phyloP scores from a whole-genome alignment of 2,329 filamentous ascomycete genomes.

The Elsinoe ampelina region DNA sequence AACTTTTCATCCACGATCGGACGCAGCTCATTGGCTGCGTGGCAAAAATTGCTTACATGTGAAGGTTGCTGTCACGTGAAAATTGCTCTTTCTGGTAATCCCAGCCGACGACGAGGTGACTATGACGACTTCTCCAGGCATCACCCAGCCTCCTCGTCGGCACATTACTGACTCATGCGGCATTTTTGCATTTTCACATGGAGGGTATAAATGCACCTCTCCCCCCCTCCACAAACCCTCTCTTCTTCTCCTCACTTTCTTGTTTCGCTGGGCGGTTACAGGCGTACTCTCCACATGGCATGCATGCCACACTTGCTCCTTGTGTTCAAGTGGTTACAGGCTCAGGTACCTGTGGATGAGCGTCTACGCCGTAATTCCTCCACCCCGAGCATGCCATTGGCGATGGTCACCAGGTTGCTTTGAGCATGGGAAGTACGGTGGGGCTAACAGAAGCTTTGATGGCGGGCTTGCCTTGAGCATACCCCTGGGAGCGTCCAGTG shows the following conservation, averaged over 20 bases:
- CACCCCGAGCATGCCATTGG: neutral
- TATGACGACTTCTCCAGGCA: neutral
- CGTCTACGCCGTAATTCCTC: neutral
- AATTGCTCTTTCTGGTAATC: neutral
- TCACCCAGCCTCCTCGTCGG: neutral
- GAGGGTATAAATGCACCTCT: neutral
- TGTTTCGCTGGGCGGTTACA: neutral
- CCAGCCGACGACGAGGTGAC: neutral
- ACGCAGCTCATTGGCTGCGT: neutral
- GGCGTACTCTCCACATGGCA: conserved; percentile 1
- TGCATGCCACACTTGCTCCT: neutral
- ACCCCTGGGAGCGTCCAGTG: neutral
- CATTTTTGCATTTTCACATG: neutral
- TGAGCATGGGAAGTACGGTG: too few relatives aligned
- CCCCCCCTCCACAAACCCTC: neutral
- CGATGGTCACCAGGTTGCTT: too few relatives aligned
- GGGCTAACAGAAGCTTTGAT: too few relatives aligned
- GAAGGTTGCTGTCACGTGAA: neutral
- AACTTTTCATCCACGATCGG: neutral
- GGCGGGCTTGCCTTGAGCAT: too few relatives aligned
- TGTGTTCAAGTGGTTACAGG: neutral
- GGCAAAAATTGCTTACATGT: neutral
- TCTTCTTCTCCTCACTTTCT: conserved; percentile 8
- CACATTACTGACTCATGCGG: neutral
- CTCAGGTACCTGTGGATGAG: neutral